Evolutionary conservation across 2,329 filamentous ascomycete species (phyloP), one percentile per base, ranked within the genome.

Genomic region (Xylariaceae sp.): DNA sequence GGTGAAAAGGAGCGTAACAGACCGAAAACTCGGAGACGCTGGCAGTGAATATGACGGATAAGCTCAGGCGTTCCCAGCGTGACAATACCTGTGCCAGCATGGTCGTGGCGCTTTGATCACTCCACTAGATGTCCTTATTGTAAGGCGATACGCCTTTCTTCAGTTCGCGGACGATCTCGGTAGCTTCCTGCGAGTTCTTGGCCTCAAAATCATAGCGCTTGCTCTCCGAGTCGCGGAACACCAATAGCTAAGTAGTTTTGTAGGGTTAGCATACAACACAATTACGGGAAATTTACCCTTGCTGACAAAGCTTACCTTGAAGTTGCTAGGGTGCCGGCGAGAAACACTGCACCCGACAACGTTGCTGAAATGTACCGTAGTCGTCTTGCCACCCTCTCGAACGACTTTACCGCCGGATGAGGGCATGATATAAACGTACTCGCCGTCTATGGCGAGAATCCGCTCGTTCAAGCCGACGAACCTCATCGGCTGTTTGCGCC

Each of bases 141-240:
- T 84, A 85, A 16, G 81, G 78, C 23, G 78, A 76, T 37, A 87
- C 80, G 19, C 84, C 83, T 62, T 79, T 86, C 63, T 85, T 85
- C 45, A 92, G 76, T 65, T 88, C 85, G 41, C 68, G 71, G 18
- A 90, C 85, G 57, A 92, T 87, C 57, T 87, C 83, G n/a, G 75
- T 69, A 30, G 86, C 85, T 62, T 89, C 85, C 19, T 80, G 76
- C 9, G 73, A 69, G 48, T 70, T 83, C 49, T 74, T 77, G n/a
- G 85, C 80, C 62, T 90, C 86, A 59, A 92, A 92, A 50, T 92
- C 86, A 61, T 92, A 92, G 44, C 85, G 66, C 65, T 90, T 90
- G 45, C 74, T 82, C 64, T 89, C 85, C 2, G 79, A 77, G 34
- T 81, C 78, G 58, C 81, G 83, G 61, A 83, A 89, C 15, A 90